These are phyloP conservation scores for Epichloe glyceriae DNA, from an alignment of 2,329 filamentous ascomycete genomes.

Conservation along the genomic window DNA sequence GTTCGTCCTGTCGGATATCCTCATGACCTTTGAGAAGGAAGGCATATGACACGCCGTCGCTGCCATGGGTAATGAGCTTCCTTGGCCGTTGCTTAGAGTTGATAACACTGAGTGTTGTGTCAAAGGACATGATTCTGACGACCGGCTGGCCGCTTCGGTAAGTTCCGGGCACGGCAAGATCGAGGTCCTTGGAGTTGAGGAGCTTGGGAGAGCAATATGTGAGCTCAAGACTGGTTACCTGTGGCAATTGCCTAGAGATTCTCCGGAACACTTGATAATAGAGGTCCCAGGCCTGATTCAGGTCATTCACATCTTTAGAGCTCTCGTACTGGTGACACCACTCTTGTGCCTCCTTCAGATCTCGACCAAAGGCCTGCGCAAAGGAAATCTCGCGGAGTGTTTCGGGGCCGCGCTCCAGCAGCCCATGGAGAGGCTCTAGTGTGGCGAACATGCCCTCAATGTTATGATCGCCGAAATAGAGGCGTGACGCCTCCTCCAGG, in stretches of 20 bases:
- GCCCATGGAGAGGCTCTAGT: slow-evolving; percentile 78
- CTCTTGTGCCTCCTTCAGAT: slow-evolving; percentile 86
- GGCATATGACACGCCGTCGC: slow-evolving; percentile 75
- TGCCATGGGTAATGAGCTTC: slow-evolving; percentile 77
- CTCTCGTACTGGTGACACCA: slow-evolving; percentile 89
- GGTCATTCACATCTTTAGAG: slow-evolving; percentile 80
- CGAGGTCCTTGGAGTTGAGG: slow-evolving; percentile 70
- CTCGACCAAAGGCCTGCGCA: slow-evolving; percentile 89
- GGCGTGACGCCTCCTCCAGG: slow-evolving; percentile 84
- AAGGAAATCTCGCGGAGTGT: slow-evolving; percentile 95
- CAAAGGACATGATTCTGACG: slow-evolving; percentile 78
- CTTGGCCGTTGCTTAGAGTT: slow-evolving; percentile 93
- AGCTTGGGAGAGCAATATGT: slow-evolving; percentile 95
- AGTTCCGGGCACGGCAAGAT: slow-evolving; percentile 89
- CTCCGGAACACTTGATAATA: slow-evolving; percentile 98
- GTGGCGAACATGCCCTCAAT: slow-evolving; percentile 95
- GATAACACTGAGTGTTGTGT: slow-evolving; percentile 81
- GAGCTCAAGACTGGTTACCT: slow-evolving; percentile 83
- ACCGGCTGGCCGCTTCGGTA: slow-evolving; percentile 70
- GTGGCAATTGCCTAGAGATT: slow-evolving; percentile 84
- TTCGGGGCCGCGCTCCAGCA: slow-evolving; percentile 81
- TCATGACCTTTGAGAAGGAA: slow-evolving; percentile 98
- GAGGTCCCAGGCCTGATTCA: slow-evolving; percentile 97
- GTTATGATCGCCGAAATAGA: slow-evolving; percentile 97
- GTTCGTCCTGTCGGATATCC: slow-evolving; percentile 96